A percentile compares a stretch with the other conserved stretches of the same genome.
Conservation (phyloP, 805 yeast species). For the Kazachstania taianensis region DNA sequence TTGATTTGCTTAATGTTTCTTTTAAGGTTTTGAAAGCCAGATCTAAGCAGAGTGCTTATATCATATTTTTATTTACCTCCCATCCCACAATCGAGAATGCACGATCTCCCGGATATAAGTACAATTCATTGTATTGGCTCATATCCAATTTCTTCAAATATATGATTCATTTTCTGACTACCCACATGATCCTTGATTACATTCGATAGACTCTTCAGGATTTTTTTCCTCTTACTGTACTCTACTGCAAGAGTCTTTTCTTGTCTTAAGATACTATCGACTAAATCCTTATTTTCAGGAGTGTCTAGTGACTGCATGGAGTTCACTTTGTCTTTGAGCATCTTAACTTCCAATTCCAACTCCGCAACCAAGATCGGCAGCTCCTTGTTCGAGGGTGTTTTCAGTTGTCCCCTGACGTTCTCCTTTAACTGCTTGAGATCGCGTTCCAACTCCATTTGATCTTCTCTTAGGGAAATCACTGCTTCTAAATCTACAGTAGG, state of each 20-base stretch:
- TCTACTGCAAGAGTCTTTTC: conserved; percentile 14
- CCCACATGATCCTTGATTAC: conserved; percentile 21
- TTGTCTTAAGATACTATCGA: conserved; percentile 6
- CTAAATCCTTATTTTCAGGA: conserved; percentile 4
- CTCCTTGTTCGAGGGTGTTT: conserved; percentile 1
- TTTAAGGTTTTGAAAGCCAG: no score
- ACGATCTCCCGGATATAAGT: no score
- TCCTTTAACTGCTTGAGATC: conserved; percentile 1
- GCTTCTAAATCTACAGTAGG: conserved; percentile 8
- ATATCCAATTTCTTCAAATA: conserved; percentile 23
- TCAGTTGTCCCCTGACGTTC: neutral
- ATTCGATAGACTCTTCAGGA: conserved; percentile 11
- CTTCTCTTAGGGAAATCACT: conserved; percentile 17
- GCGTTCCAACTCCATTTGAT: conserved; percentile 16
- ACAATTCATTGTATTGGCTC: conserved; percentile 8
- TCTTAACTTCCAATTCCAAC: neutral
- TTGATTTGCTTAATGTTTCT: no score
- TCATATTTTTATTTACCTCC: no score
- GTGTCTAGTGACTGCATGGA: neutral
- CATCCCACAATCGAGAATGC: no score
- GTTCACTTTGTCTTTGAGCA: neutral
- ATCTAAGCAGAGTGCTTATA: no score
- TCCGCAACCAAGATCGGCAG: neutral
- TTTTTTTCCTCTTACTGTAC: conserved; percentile 10
- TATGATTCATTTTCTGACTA: conserved; percentile 17